These are phyloP conservation scores for Pogostemon cablin DNA, from an alignment of 257 asterid genomes.

Conservation along the genomic window DNA sequence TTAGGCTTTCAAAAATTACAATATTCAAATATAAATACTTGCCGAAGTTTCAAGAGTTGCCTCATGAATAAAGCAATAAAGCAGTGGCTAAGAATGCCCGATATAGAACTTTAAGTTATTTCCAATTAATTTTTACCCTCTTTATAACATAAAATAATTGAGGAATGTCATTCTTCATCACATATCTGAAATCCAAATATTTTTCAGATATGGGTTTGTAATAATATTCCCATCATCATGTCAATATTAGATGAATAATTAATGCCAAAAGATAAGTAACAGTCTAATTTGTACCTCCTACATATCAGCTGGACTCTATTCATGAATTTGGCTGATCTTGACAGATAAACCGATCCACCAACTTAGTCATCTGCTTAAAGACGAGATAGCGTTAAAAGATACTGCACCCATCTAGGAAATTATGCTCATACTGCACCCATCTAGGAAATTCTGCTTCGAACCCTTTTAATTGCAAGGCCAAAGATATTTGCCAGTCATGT, in stretches of 20 bases:
- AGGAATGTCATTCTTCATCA: neutral
- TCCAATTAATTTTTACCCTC: neutral
- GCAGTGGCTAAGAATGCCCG: neutral
- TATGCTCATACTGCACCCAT: constrained; percentile 69
- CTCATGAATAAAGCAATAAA: no score
- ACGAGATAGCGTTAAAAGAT: constrained; percentile 65
- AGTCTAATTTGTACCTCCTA: constrained; percentile 67
- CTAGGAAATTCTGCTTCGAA: constrained; percentile 92
- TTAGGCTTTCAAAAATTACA: neutral
- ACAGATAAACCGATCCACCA: constrained; percentile 71
- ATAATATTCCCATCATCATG: neutral
- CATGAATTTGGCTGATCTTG: constrained; percentile 88
- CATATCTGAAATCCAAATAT: neutral
- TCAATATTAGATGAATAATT: neutral
- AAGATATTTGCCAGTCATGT: constrained; percentile 33
- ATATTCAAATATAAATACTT: neutral
- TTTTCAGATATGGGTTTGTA: neutral
- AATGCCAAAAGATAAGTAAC: neutral
- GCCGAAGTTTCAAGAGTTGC: neutral
- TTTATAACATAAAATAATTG: neutral
- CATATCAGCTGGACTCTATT: constrained; percentile 85
- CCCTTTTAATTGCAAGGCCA: constrained; percentile 72
- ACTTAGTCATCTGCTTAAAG: constrained; percentile 70
- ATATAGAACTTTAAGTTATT: neutral
- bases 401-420: no score